Evolutionary conservation across 2,329 filamentous ascomycete genomes (phyloP), one percentile per base, ranked within the genome.

Genomic region (Xylaria sp.): DNA sequence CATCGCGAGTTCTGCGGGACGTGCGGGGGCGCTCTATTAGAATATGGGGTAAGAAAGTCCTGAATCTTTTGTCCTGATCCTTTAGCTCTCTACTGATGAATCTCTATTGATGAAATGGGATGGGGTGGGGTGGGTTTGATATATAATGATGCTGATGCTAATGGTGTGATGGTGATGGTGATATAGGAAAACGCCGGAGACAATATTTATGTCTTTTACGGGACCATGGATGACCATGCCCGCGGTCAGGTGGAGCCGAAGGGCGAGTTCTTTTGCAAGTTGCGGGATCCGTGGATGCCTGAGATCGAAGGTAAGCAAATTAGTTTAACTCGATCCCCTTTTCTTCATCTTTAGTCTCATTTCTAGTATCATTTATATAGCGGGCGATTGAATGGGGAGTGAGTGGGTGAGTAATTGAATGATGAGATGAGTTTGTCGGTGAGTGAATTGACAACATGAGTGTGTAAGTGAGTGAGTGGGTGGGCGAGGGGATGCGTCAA

Each of bases 1-100:
- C 81, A 84, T 70, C 80, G 85, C 0, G 85, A 87, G 69, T 88
- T 88, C 71, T 88, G 85, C 68, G 79, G 79, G 4, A 82, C 77
- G 1, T 88, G 86, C 67, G 86, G 85, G 5, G 84, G 83, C 69
- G 81, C 81, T 47, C 80, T 87, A 59, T 75, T 86, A 27, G 85
- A 87, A 73, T 87, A 85, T 70, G 85, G 85, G 40, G 84, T 84
- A 72, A 60, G 53, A n/a, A 35, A 10, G 32, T 9, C 32, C 8
- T 35, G 6, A 32, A 32, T 35, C 8, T 35, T 2, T n/a, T n/a
- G n/a, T n/a, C n/a, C n/a, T n/a, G n/a, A n/a, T n/a, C n/a, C n/a
- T n/a, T n/a, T n/a, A n/a, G n/a, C n/a, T n/a, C n/a, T n/a, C n/a
- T n/a, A n/a, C n/a, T n/a, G n/a, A n/a, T n/a, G n/a, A n/a, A n/a